Percentiles rank a stretch among this genome's conserved stretches.
These are phyloP conservation scores for Acacia pycnantha DNA, from an alignment of 331 rosid genomes.

Conservation along the genomic window DNA sequence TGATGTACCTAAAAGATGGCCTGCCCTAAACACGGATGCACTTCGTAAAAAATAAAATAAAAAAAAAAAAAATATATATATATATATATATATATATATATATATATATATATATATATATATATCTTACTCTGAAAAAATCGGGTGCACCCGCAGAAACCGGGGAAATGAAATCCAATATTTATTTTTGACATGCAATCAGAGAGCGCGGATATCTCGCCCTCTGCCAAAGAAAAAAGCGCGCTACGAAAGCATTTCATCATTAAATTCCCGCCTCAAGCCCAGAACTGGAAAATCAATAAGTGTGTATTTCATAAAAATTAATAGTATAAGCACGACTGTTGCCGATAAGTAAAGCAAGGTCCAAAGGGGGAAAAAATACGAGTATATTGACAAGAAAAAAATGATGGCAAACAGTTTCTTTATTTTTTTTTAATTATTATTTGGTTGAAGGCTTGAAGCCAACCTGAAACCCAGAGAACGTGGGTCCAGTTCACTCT, in stretches of 20 bases:
- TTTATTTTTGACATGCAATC: constrained; percentile 29
- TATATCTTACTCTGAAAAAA: neutral
- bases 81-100: too few relatives aligned
- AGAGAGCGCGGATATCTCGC: constrained; percentile 20
- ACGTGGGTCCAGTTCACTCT: constrained; percentile 4
- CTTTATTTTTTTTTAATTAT: neutral
- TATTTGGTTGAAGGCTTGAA: neutral
- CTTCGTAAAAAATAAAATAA: too few relatives aligned
- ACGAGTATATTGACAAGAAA: neutral
- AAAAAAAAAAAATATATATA: too few relatives aligned
- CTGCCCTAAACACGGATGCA: too few relatives aligned
- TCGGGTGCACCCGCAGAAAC: neutral
- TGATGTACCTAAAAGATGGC: too few relatives aligned
- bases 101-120: too few relatives aligned
- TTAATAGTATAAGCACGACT: neutral
- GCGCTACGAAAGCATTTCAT: neutral
- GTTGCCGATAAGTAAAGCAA: neutral
- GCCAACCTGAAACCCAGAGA: neutral
- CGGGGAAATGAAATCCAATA: constrained; percentile 18
- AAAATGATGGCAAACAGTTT: neutral
- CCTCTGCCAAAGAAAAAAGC: neutral
- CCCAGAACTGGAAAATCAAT: neutral
- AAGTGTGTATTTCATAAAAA: neutral
- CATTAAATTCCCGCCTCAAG: neutral
- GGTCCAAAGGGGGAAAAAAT: neutral